Base-by-base conservation (phyloP, 73 alveolate genomes). In the Tetrahymena elliotti region DNA sequence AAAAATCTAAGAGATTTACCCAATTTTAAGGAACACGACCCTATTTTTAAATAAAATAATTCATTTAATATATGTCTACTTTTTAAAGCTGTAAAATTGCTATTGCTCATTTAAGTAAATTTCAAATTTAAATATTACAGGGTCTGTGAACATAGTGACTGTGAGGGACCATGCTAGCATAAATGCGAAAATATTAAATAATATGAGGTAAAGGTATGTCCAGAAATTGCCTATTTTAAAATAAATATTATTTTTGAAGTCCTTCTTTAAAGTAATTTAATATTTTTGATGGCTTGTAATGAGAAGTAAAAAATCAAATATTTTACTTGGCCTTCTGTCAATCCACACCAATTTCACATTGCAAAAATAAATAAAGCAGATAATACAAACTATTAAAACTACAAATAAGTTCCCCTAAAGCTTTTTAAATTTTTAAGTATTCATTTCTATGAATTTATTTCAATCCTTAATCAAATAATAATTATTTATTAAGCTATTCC, bases 91-190 rank as follows among this genome's bases (percentile, higher is more conserved):
- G 18, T 7, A 22, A 0, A 68, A 31, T 96, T 18, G 82, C 20
- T 47, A 47, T 47, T 47, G 82, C 27, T 47, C 27, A 18, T 15
- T 6, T 18, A 47, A 47, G 3, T 0, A 18, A 47, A 47, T 10
- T 7, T 47, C 4, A 47, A 15, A 47, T 8, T 47, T 47, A 47
- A 47, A 12, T 12, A 97, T 97, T 40, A 99, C 99, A 6, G 99
- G 99, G 84, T 98, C 99, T 24, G 99, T 98, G 84, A 96, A 96
- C 97, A 99, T 98, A 15, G 99, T 96, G 94, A 96, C 94, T 54
- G 96, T 93, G 95, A 99, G 98, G 38, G 99, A 96, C 98, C 99
- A 98, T 33, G 98, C 94, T 53, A 99, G 96, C 97, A 98, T 95
- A 84, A 98, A 39, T 35, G 88, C 1, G 36, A 68, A 68, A 4